Evolutionary conservation across 225 moss, liverwort and hornwort genomes (phyloP).

Genomic region (Thuidium tamariscinum): DNA sequence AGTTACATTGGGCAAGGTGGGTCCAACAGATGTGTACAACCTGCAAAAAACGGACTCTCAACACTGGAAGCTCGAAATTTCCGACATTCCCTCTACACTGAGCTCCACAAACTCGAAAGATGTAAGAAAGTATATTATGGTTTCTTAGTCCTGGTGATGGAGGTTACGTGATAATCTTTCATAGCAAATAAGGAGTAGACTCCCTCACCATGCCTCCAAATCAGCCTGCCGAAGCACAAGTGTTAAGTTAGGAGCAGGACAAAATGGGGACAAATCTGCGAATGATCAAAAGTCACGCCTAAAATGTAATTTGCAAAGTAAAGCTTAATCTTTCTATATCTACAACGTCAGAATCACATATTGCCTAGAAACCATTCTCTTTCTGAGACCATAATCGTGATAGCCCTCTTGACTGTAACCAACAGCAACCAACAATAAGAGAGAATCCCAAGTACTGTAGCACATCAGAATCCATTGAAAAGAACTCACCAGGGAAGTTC

Average conservation of each 20-base stretch:
- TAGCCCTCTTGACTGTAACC: neutral
- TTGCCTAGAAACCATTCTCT: neutral
- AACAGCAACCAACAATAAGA: neutral
- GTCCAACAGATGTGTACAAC: neutral
- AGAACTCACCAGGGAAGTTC: constrained; percentile 15
- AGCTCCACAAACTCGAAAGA: neutral
- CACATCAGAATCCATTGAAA: neutral
- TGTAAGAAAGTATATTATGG: neutral
- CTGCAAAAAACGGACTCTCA: neutral
- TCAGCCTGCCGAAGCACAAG: neutral
- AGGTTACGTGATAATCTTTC: neutral
- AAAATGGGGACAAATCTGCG: neutral
- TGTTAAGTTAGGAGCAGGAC: neutral
- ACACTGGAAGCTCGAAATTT: neutral
- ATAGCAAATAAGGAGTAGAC: neutral
- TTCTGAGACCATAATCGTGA: neutral
- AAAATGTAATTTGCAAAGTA: neutral
- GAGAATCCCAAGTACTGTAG: neutral
- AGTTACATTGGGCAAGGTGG: neutral
- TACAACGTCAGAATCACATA: neutral
- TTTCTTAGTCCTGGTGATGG: neutral
- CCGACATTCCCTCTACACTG: neutral
- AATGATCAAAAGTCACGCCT: neutral
- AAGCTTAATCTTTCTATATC: neutral
- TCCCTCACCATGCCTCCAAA: constrained; percentile 1